Percentiles rank a stretch among this genome's conserved stretches.
Conservation (phyloP, 345 rosid species). For the Eucalyptus fibrosa region DNA sequence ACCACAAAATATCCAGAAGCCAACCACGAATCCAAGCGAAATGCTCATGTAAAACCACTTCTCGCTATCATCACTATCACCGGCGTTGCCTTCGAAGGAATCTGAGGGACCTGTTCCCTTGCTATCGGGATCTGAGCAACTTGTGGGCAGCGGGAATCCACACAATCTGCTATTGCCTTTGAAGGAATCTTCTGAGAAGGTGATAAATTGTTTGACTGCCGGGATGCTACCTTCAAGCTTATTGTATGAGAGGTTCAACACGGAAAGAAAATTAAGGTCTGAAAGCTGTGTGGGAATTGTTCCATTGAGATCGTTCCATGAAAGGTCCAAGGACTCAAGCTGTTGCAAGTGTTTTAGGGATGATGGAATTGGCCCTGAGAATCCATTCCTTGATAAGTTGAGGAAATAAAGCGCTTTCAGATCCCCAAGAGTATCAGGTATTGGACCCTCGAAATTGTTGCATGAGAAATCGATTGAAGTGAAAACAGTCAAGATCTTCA, state of each 20-base stretch:
- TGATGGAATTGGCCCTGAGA: slow-evolving; percentile 10
- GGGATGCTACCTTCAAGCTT: slow-evolving; percentile 18
- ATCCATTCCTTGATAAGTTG: slow-evolving; percentile 6
- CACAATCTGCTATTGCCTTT: slow-evolving; percentile 15
- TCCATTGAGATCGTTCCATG: slow-evolving; percentile 4
- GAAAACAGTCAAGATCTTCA: slow-evolving; percentile 19
- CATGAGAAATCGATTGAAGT: too few species aligned
- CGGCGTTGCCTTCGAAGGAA: slow-evolving; percentile 2
- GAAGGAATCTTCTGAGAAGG: slow-evolving; percentile 4
- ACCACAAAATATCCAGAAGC: background rate
- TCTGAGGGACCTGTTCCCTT: too few species aligned
- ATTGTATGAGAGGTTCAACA: slow-evolving; percentile 26
- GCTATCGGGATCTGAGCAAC: background rate
- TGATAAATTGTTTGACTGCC: background rate
- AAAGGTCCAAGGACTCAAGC: slow-evolving; percentile 11
- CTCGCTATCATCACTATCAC: background rate
- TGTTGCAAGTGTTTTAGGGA: slow-evolving; percentile 2
- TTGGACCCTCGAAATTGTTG: background rate
- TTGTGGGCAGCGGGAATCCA: background rate
- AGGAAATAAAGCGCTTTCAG: background rate
- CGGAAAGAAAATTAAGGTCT: slow-evolving; percentile 4
- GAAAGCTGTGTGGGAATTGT: slow-evolving; percentile 5
- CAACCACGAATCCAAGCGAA: background rate
- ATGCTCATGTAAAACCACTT: background rate
- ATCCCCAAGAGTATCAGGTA: slow-evolving; percentile 5